A percentile compares a stretch with the other conserved stretches of the same genome.
Conservation (phyloP, 805 yeast species). For the Suhomyces tanzawaensis region DNA sequence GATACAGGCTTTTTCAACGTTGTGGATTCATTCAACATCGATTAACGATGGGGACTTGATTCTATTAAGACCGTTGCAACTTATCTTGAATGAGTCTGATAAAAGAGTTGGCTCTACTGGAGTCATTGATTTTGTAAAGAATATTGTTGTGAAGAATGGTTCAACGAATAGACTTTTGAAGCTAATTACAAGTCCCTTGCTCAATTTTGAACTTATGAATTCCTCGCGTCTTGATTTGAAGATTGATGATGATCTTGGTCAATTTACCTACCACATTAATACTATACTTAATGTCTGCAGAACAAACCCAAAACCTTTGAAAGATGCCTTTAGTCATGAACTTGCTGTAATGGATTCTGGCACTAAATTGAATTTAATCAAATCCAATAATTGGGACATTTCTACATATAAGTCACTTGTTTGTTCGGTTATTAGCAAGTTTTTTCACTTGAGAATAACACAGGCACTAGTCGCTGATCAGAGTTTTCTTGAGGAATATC, state of each 20-base stretch:
- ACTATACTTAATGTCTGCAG: conserved; percentile 51
- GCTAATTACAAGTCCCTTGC: conserved; percentile 53
- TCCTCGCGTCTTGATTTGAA: conserved; percentile 22
- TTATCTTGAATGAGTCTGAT: conserved; percentile 57
- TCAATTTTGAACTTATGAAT: conserved; percentile 38
- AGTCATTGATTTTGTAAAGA: conserved; percentile 50
- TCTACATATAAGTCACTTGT: conserved; percentile 63
- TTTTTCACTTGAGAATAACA: conserved; percentile 34
- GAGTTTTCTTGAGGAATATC: conserved; percentile 17
- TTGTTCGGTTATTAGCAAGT: conserved; percentile 44
- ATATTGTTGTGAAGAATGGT: conserved; percentile 44
- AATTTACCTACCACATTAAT: conserved; percentile 60
- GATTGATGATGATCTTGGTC: conserved; percentile 57
- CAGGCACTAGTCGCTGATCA: conserved; percentile 19
- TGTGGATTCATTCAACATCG: conserved; percentile 73
- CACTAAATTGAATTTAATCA: conserved; percentile 40
- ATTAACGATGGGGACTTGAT: conserved; percentile 48
- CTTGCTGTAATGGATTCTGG: conserved; percentile 54
- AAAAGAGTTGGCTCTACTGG: conserved; percentile 42
- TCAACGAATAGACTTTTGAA: conserved; percentile 60
- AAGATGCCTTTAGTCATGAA: conserved; percentile 54
- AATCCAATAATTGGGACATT: conserved; percentile 44
- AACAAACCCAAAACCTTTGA: conserved; percentile 41
- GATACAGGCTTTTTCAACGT: conserved; percentile 54
- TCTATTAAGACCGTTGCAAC: conserved; percentile 60